Conservation (phyloP, 208 protist species). For the Porcisia hertigi region DNA sequence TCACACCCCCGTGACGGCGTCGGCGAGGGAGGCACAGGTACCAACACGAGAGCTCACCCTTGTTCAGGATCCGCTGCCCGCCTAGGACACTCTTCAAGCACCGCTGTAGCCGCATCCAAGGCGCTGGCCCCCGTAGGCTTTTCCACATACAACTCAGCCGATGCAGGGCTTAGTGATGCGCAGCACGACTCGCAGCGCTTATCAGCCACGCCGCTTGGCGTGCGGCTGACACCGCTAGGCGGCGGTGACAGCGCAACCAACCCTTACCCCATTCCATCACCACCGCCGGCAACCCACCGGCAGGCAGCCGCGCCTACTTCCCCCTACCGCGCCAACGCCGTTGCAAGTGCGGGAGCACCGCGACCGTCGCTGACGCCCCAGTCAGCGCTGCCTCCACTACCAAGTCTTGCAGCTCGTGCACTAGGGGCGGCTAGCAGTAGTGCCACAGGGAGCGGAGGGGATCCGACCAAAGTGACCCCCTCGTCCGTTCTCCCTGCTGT, state of each 20-base stretch:
- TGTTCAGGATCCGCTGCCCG: not conserved
- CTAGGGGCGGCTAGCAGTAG: not conserved
- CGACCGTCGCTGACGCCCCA: conserved; percentile 8
- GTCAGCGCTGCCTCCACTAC: conserved; percentile 21
- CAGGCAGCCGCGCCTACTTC: not conserved
- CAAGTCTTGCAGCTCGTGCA: conserved; percentile 6
- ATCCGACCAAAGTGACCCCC: not conserved
- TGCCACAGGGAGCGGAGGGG: not conserved
- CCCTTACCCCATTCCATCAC: not conserved
- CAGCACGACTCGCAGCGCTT: conserved; percentile 18
- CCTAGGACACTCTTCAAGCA: not conserved
- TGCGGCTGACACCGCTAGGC: conserved; percentile 19
- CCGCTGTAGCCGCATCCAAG: conserved; percentile 1
- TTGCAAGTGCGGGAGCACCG: not conserved
- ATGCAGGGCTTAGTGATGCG: conserved; percentile 15
- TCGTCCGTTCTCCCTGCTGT: not conserved
- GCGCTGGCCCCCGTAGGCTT: conserved; percentile 25
- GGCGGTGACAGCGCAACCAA: not conserved
- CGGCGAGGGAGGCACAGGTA: conserved; percentile 4
- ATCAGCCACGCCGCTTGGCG: conserved; percentile 20
- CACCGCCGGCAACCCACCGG: not conserved
- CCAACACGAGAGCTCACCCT: not conserved
- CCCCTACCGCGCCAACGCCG: not conserved
- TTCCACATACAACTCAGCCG: conserved; percentile 50
- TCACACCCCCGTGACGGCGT: conserved; percentile 14